Percentiles rank a stretch among this genome's conserved stretches.
These are phyloP conservation scores for Pseudogymnoascus sp. DNA, from an alignment of 2,329 filamentous ascomycete genomes.

Conservation along the genomic window DNA sequence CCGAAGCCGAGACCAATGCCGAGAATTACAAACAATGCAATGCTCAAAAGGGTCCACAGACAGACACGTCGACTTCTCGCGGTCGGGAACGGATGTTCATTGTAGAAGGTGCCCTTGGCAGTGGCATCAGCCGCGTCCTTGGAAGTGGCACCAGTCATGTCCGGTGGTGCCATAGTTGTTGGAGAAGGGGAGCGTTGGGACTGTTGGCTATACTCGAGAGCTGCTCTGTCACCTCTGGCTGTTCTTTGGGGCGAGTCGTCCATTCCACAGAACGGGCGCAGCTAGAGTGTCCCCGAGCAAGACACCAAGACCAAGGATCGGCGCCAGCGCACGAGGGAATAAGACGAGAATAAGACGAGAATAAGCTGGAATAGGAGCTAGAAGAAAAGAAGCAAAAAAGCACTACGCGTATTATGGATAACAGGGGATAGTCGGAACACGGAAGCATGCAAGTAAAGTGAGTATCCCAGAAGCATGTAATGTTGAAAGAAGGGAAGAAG, in stretches of 20 bases:
- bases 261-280: background rate
- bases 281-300: background rate
- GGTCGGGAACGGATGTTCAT: background rate
- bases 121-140: background rate
- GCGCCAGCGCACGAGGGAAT: background rate
- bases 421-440: background rate
- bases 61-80: background rate
- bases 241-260: background rate
- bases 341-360: background rate
- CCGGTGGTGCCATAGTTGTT: background rate
- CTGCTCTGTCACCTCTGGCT: background rate
- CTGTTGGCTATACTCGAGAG: background rate
- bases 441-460: background rate
- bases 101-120: background rate
- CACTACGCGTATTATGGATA: background rate
- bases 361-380: background rate
- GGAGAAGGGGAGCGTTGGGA: background rate
- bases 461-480: background rate
- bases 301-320: background rate
- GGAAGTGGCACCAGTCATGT: background rate
- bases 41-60: background rate
- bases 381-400: background rate
- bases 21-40: constrained; percentile 8
- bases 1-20: constrained; percentile 17
- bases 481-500: background rate